Percentiles rank a stretch among this genome's conserved stretches.
These are phyloP conservation scores for Heliamphora pulchella DNA, from an alignment of 179 eudicot genomes.

Conservation along the genomic window DNA sequence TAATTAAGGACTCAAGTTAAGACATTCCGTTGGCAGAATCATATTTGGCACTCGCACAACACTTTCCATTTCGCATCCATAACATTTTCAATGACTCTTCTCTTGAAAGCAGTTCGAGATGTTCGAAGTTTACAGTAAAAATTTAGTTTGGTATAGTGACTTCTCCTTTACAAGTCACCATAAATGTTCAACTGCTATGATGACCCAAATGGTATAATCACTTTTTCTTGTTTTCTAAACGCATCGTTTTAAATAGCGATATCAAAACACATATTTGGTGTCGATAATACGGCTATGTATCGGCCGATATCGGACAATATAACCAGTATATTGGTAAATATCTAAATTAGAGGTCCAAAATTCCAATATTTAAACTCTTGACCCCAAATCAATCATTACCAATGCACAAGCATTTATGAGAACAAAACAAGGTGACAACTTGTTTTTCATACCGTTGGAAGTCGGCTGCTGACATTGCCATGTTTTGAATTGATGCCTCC, in stretches of 20 bases:
- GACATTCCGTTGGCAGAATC: not conserved
- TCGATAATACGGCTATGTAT: too few species aligned
- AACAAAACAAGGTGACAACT: not conserved
- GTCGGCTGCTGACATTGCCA: conserved; percentile 88
- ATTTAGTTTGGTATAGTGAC: conserved; percentile 2
- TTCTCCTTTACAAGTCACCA: not conserved
- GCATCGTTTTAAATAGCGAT: not conserved
- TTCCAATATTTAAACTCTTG: too few species aligned
- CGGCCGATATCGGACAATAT: too few species aligned
- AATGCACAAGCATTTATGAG: conserved; percentile 1
- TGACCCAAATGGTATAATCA: not conserved
- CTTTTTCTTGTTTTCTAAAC: not conserved
- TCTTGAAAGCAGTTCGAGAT: not conserved
- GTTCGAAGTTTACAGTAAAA: not conserved
- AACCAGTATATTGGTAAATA: too few species aligned
- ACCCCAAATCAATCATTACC: not conserved
- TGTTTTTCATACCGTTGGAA: conserved; percentile 65
- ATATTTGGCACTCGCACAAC: not conserved
- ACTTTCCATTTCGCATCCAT: not conserved
- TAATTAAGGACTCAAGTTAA: not conserved
- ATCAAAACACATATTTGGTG: too few species aligned
- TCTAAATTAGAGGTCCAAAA: too few species aligned
- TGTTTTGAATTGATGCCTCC: conserved; percentile 90
- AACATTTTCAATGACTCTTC: not conserved
- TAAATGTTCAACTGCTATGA: not conserved